Evolutionary conservation across 192 early-diverging fungal genomes (phyloP), one percentile per base, ranked within the genome.

Genomic region (Fimicolochytrium jonesii): DNA sequence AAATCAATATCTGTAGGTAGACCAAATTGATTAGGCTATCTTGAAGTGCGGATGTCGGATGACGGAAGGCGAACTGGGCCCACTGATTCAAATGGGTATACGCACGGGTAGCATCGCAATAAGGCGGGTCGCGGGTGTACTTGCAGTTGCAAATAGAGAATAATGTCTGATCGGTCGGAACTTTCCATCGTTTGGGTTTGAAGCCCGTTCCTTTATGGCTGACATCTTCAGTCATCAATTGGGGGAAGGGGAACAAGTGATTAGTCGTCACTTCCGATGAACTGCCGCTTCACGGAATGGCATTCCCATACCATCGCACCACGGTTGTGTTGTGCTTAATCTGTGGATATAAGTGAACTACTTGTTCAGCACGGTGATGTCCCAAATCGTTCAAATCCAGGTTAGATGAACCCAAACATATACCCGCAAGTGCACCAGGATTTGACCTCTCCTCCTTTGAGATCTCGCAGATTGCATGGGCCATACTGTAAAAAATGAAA

Each of bases 141-240:
- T 64, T 64, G 62, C 62, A 64, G 30, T 56, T 43, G 35, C 62
- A 64, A 0, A 64, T 64, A 26, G 62, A 39, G 18, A 20, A 64
- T 25, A 64, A 13, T 1, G 62, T 50, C 31, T 64, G 62, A 6
- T 34, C 29, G 10, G 36, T 33, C 25, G 62, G 62, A 15, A 64
- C 53, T 25, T 31, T 46, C 62, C 62, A 64, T 41, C 26, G 18
- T 25, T 44, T 20, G 4, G 62, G 62, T 43, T 64, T 64, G 51
- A 64, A 64, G 1, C 23, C 35, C 6, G 62, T 64, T 2, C 62
- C 62, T 11, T 23, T 22, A 33, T 64, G 62, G 13, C 5, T 51
- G 32, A 22, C 28, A 32, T 18, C 41, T 15, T 26, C 9, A 58
- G 28, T 18, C 18, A 10, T 2, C 11, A n/a, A n/a, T 15, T 18